These are phyloP conservation scores for Lactarius hengduanensis DNA, from an alignment of 768 basidiomycete species.

Conservation along the genomic window DNA sequence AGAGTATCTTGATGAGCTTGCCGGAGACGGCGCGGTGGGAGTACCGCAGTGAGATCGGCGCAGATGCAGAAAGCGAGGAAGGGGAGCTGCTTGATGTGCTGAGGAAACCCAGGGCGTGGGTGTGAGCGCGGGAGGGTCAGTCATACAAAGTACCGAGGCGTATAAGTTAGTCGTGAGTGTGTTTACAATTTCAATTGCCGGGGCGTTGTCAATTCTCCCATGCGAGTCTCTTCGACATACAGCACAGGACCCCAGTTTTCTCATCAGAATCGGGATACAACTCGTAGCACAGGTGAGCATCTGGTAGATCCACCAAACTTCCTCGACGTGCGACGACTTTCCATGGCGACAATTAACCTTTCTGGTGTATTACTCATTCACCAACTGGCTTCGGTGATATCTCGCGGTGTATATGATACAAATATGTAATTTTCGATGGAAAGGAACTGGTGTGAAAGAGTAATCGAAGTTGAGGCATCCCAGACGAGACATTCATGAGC, in stretches of 20 bases:
- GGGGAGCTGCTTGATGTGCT: slow-evolving; percentile 51
- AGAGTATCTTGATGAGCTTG: slow-evolving; percentile 65
- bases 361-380: no score
- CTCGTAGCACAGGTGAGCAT: no score
- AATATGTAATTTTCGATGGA: no score
- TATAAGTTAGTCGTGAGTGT: not conserved
- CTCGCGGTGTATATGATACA: no score
- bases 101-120: slow-evolving; percentile 51
- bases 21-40: slow-evolving; percentile 70
- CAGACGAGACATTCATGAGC: no score
- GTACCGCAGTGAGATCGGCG: slow-evolving; percentile 57
- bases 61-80: slow-evolving; percentile 49
- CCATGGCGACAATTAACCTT: no score
- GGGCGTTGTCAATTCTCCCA: not conserved
- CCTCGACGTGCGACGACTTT: no score
- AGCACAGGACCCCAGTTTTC: not conserved
- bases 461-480: no score
- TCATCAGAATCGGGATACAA: no score
- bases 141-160: not conserved
- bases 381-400: no score
- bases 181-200: not conserved
- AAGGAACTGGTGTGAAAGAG: no score
- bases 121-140: not conserved
- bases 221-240: not conserved
- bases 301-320: no score